Base-by-base conservation (phyloP, 495 filamentous ascomycete species). In the Trichoderma orchidacearum region DNA sequence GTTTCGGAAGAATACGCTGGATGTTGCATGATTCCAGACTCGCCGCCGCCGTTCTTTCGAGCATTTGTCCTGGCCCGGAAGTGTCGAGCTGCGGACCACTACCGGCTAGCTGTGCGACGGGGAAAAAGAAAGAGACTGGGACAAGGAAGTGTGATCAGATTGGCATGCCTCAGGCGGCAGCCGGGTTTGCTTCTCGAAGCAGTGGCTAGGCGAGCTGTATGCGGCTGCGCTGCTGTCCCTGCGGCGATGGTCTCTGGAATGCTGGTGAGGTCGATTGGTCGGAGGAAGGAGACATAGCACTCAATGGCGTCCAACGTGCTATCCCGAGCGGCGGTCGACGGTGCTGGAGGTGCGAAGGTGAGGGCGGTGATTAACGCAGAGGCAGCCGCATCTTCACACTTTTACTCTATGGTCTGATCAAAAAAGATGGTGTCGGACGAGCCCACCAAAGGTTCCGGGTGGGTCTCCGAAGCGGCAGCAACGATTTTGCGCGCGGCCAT, bases 1-100 rank as follows among this genome's bases (percentile, higher is more conserved):
- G 64, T 57, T 75, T 73, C 62, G 80, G 85, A 60, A 89, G 70
- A 61, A 86, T 75, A 71, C 78, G 77, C 66, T 81, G 80, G 70
- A 78, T 67, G 66, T 80, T 81, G 77, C 84, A 86, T 74, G 80
- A 81, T 79, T 90, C 82, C 70, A 90, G 78, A 74, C 81, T 86
- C 51, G 28, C 51, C 74, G 80, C 79, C 58, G 82, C 81, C 55
- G 85, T 85, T 68, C 84, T 85, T 85, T 94, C 87, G 70, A 92
- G 85, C 89, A 94, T 94, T 65, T 75, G 64, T 64, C 15, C 55
- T 32, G 18, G 15, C 28, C n/a, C 30, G 51, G 59, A 32, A 55
- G 32, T 17, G 41, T n/a, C 28, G 28, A 25, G 17, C 31, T 25
- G 28, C 51, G 11, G 51, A 32, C 28, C 2, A n/a, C n/a, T n/a